Evolutionary conservation across 75 land plant genomes (phyloP), one percentile per base, ranked within the genome.

Genomic region (Pinus tabuliformis): DNA sequence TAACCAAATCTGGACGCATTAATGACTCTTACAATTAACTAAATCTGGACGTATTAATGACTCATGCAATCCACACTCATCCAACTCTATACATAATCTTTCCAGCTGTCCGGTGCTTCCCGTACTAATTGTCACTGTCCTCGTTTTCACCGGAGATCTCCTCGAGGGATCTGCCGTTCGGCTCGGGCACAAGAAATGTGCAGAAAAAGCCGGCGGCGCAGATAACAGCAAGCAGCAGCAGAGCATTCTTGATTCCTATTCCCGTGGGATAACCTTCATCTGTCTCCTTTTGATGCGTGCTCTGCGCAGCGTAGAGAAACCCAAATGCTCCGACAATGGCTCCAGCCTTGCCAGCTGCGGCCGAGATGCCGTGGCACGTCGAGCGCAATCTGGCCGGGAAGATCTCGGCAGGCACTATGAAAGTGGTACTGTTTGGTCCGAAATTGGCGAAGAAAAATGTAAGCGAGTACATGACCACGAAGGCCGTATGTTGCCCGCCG

Each of bases 401-500:
- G 22, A 86, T 52, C 83, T 86, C 89, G 6, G 89, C 87, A 60
- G 89, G 87, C 49, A 86, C 88, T 71, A 86, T 78, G 78, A 85
- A 85, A 20, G 89, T 86, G 26, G 84, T 83, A 61, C 70, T 57
- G 75, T 83, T 82, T 16, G 80, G 82, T 21, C 80, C 82, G 45
- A 80, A 80, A 42, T 75, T 80, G 16, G 81, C 12, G 39, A 80
- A 80, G 59, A 81, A 78, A 52, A 81, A 78, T 0, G 86, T 84
- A 7, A 65, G 17, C 77, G 81, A 70, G 11, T 82, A 84, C 16
- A 82, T 30, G 54, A 76, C 26, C 26, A 84, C 57, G 68, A 84
- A 84, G 45, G 70, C 85, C 28, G 37, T 52, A 30, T 66, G 58
- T 20, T 82, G 56, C 56, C 58, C 56, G 5, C 72, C 80, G 18